These are phyloP conservation scores for Paramecium biaurelia DNA, from an alignment of 73 alveolate genomes.

Conservation along the genomic window DNA sequence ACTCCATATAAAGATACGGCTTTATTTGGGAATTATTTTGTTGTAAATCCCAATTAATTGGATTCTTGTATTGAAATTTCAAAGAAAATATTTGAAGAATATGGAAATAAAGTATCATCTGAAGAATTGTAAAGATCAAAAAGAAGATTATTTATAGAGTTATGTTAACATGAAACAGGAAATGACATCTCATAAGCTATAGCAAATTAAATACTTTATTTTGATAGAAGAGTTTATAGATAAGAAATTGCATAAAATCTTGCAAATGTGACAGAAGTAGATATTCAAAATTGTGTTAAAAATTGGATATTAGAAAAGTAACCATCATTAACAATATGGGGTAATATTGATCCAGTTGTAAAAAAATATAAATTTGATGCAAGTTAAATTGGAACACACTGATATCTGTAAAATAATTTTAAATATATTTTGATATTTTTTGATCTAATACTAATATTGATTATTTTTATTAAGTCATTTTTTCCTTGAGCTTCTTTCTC, in stretches of 20 bases:
- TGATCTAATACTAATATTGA: background rate
- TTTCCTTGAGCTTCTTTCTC: constrained; percentile 35
- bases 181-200: constrained; percentile 76
- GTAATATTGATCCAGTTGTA: constrained; percentile 34
- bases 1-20: constrained; percentile 90
- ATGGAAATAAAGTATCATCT: constrained; percentile 27
- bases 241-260: constrained; percentile 87
- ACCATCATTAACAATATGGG: background rate
- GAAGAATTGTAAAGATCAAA: constrained; percentile 84
- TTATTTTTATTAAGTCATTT: background rate
- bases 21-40: constrained; percentile 84
- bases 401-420: background rate
- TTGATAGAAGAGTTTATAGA: constrained; percentile 86
- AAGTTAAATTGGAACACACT: constrained; percentile 29
- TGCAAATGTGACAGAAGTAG: constrained; percentile 59
- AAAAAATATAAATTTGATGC: background rate
- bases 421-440: background rate
- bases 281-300: background rate
- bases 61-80: constrained; percentile 38
- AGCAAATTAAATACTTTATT: constrained; percentile 82
- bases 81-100: constrained; percentile 40
- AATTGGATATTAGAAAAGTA: background rate
- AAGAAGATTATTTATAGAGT: constrained; percentile 77
- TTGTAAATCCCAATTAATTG: constrained; percentile 26
- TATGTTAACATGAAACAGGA: constrained; percentile 70